Base-by-base conservation (phyloP, 805 yeast genomes). In the Saturnispora besseyi region DNA sequence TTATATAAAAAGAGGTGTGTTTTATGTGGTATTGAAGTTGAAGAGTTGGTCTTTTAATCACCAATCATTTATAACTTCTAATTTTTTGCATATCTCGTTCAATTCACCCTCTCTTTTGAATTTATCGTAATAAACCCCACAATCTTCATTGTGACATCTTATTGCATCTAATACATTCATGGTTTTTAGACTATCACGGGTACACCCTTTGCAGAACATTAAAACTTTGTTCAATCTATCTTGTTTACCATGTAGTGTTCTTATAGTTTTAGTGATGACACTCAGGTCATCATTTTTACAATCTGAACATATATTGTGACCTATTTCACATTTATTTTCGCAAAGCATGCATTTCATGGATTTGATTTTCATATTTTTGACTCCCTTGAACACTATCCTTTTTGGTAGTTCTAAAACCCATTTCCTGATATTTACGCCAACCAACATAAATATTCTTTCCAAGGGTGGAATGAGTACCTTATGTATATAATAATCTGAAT, bases 381-480 rank as follows among this genome's bases (percentile, higher is more conserved):
- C 32, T n/a, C 55, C 52, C 8, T 46, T 33, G 31, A 54, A 52
- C 0, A 41, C 49, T 15, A 59, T 11, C 30, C 49, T 38, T 53
- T 69, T 69, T 0, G 95, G 87, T 69, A 89, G 71, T 28, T 80
- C 86, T 10, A 65, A 64, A 54, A 81, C 86, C 99, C 99, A 93
- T 4, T 70, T 71, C 40, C 71, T 70, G 5, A 90, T 74, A 65
- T 88, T 84, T 2, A 85, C 93, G 0, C 99, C 99, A 51, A 88
- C 66, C 12, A 91, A 65, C 57, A 81, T 84, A 64, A 93, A 86
- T 2, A 91, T 69, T 51, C 99, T 69, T 54, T 87, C 95, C 49
- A 93, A 66, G 0, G 99, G 98, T 2, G 99, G 98, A 8, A 91
- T 79, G 44, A 93, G 65, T 2, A 87, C 87, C 59, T 87, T 84